phyloP scores from a whole-genome alignment of 257 asterid genomes.

The Plectranthus barbatus region DNA sequence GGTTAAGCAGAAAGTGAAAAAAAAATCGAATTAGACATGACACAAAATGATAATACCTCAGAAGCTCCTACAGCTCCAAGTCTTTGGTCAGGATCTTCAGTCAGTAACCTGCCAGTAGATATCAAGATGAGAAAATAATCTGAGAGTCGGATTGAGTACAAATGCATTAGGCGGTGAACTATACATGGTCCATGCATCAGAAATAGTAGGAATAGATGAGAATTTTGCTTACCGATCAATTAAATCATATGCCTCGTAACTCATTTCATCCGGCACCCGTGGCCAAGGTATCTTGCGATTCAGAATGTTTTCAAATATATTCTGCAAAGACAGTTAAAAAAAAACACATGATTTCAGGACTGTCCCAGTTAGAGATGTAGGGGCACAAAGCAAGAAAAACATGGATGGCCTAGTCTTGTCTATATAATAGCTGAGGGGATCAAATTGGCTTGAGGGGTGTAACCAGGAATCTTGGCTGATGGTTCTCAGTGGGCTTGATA shows the following conservation, averaged over 20 bases:
- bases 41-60: conserved; percentile 48
- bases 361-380: not conserved
- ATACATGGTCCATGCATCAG: not conserved
- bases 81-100: conserved; percentile 94
- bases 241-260: conserved; percentile 71
- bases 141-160: not conserved
- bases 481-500: no score
- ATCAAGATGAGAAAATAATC: not conserved
- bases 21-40: not conserved
- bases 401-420: not conserved
- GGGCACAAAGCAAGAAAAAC: not conserved
- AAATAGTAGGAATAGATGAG: not conserved
- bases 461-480: no score
- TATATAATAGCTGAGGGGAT: no score
- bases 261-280: conserved; percentile 81
- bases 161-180: not conserved
- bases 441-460: no score
- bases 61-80: conserved; percentile 95
- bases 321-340: conserved; percentile 34
- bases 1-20: not conserved
- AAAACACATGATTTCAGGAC: no score
- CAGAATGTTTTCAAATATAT: conserved; percentile 90
- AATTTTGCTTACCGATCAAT: conserved; percentile 72
- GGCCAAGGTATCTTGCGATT: conserved; percentile 99
- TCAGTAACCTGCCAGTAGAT: conserved; percentile 52